phyloP scores from a whole-genome alignment of 495 filamentous ascomycete species.

The Parmelia sp. region DNA sequence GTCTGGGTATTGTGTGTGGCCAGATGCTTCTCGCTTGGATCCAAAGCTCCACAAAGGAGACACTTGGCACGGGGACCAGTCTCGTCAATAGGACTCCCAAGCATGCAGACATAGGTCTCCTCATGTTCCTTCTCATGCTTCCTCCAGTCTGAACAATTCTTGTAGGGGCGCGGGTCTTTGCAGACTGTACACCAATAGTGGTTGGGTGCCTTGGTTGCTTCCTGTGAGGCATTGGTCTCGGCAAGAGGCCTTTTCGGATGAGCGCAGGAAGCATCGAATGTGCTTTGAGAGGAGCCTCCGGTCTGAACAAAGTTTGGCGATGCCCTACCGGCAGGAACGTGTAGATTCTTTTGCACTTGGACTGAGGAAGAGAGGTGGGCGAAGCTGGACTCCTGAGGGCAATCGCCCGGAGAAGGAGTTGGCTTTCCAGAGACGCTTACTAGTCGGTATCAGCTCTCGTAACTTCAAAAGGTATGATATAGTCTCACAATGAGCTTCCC shows the following conservation, averaged over 20 bases:
- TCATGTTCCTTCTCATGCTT: conserved; percentile 9
- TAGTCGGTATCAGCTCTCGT: not conserved
- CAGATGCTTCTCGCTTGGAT: conserved; percentile 7
- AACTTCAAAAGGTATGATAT: not conserved
- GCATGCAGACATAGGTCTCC: conserved; percentile 10
- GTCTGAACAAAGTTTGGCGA: not conserved
- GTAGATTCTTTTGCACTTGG: too few species aligned
- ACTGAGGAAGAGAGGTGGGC: too few species aligned
- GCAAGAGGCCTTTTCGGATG: not conserved
- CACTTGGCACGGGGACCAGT: not conserved
- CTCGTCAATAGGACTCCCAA: not conserved
- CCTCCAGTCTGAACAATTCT: not conserved
- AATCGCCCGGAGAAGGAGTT: not conserved
- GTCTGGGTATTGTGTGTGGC: not conserved
- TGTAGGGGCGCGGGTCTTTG: not conserved
- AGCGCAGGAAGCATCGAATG: not conserved
- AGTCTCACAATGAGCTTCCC: not conserved
- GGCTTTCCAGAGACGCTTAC: not conserved
- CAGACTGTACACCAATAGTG: conserved; percentile 7
- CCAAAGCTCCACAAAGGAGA: not conserved
- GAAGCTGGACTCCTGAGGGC: too few species aligned
- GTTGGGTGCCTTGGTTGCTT: conserved; percentile 3
- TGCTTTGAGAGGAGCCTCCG: not conserved
- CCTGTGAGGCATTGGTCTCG: not conserved
- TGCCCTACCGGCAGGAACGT: not conserved